Evolutionary conservation across 2,329 filamentous ascomycete species (phyloP).

Genomic region (Paracorniculantispora psalliotae): DNA sequence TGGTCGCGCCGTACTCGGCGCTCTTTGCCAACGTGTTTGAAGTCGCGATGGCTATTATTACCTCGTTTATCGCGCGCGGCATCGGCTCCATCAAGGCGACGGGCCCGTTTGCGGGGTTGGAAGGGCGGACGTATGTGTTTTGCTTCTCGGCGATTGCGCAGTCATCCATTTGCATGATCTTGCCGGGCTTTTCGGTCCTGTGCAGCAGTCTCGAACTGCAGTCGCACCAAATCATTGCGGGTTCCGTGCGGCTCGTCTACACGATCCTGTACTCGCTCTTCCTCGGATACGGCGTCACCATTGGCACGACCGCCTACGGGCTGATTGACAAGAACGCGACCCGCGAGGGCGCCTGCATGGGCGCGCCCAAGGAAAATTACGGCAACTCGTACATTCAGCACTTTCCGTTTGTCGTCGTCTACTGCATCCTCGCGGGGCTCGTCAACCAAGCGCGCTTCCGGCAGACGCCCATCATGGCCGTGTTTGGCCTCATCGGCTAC

Average conservation of each 20-base stretch:
- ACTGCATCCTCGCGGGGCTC: conserved; percentile 9
- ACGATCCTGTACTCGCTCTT: conserved; percentile 65
- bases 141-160: conserved; percentile 11
- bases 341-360: conserved; percentile 41
- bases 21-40: conserved; percentile 13
- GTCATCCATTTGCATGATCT: conserved; percentile 11
- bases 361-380: background rate
- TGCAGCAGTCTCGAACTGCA: conserved; percentile 57
- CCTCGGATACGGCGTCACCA: conserved; percentile 61
- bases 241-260: conserved; percentile 64
- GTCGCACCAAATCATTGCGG: conserved; percentile 59
- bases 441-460: conserved; percentile 10
- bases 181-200: conserved; percentile 35
- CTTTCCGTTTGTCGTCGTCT: conserved; percentile 8
- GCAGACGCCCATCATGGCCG: conserved; percentile 13
- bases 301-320: conserved; percentile 56
- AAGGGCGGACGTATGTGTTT: background rate
- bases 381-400: conserved; percentile 9
- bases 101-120: background rate
- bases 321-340: conserved; percentile 47
- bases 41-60: conserved; percentile 11
- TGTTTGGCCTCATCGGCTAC: conserved; percentile 8
- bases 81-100: conserved; percentile 7
- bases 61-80: background rate
- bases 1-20: background rate